Percentiles rank a stretch among this genome's conserved stretches.
Conservation (phyloP, 208 protist genomes). For the Wallacemonas sp. region DNA sequence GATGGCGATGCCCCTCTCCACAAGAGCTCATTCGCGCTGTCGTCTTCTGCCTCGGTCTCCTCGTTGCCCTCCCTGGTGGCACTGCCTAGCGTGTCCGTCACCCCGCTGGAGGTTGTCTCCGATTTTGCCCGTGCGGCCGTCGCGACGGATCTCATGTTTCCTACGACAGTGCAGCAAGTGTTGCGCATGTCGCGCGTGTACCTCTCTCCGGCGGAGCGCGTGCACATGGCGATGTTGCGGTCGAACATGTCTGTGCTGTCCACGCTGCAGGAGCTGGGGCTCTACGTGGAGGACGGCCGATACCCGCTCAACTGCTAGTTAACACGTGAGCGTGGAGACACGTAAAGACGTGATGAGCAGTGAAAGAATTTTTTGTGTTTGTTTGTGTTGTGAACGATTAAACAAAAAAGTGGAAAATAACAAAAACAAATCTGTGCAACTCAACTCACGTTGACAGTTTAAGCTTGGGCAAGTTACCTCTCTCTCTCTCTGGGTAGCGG, state of each 20-base stretch:
- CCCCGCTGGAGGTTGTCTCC: conserved; percentile 72
- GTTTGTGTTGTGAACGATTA: no score
- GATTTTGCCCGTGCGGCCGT: conserved; percentile 76
- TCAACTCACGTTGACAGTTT: no score
- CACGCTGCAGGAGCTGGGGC: conserved; percentile 50
- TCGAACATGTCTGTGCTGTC: conserved; percentile 53
- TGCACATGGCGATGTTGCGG: conserved; percentile 59
- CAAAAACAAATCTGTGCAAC: no score
- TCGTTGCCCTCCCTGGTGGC: neutral
- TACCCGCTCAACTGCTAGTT: neutral
- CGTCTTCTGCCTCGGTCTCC: neutral
- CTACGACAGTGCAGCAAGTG: conserved; percentile 72
- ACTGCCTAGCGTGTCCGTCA: conserved; percentile 27
- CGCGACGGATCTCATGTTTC: conserved; percentile 46
- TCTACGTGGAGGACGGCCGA: conserved; percentile 41
- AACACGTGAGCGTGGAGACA: neutral
- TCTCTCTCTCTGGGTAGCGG: no score
- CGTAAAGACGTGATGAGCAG: no score
- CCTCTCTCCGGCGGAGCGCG: conserved; percentile 67
- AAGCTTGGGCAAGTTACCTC: no score
- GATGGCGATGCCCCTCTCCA: neutral
- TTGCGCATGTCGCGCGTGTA: conserved; percentile 73
- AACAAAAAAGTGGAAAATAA: conserved; percentile 8
- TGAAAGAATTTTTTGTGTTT: no score
- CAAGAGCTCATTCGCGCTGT: neutral